Evolutionary conservation across 2,329 filamentous ascomycete species (phyloP).

Genomic region (Aureobasidium sp.): DNA sequence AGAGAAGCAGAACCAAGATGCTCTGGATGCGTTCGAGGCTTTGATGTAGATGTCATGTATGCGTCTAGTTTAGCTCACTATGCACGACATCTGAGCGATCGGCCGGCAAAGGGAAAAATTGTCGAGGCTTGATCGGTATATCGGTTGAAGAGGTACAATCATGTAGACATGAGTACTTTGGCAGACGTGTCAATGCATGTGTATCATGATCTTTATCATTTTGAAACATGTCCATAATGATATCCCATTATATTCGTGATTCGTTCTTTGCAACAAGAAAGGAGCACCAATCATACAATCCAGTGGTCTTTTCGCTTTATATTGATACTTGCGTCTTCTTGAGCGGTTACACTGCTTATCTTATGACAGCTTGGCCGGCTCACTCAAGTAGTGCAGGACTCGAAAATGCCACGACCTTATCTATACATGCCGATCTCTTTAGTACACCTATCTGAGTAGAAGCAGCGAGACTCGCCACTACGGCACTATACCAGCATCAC

Average conservation of each 20-base stretch:
- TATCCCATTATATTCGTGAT: not conserved
- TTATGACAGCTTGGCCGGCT: not conserved
- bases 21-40: conserved; percentile 22
- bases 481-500: not conserved
- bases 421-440: not conserved
- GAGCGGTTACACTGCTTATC: not conserved
- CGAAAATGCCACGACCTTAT: not conserved
- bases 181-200: not conserved
- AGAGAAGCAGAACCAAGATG: conserved; percentile 26
- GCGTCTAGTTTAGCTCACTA: not conserved
- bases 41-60: conserved; percentile 6
- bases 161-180: not conserved
- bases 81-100: conserved; percentile 2
- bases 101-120: not conserved
- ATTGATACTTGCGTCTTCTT: not conserved
- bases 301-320: not conserved
- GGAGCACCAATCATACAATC: not conserved
- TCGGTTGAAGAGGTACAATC: not conserved
- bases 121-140: not conserved
- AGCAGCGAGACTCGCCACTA: not conserved
- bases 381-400: not conserved
- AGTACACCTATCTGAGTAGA: not conserved
- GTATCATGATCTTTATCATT: not conserved
- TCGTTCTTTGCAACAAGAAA: not conserved
- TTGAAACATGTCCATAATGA: not conserved